Evolutionary conservation across 176 grass and related monocot species (phyloP).

Genomic region (Aegilops tauschii): DNA sequence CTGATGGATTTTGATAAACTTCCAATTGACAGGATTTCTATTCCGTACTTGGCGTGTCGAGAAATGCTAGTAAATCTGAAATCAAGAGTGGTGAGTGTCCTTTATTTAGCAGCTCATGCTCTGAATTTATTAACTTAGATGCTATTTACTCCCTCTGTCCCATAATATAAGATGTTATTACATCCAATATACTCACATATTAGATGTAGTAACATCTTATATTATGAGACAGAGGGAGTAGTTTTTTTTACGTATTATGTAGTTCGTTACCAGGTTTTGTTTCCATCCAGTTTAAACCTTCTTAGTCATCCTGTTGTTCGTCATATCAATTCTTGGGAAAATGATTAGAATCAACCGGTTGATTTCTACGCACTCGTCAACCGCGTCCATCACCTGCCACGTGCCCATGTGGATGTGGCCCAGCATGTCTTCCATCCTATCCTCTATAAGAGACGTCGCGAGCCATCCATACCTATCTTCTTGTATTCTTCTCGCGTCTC

Average conservation of each 20-base stretch:
- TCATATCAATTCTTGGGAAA: background rate
- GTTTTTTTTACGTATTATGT: background rate
- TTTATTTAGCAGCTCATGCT: background rate
- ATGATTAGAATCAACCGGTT: too few species aligned
- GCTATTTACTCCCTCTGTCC: background rate
- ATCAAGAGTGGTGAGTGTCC: slow-evolving; percentile 84
- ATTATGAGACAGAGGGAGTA: too few species aligned
- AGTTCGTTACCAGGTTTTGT: background rate
- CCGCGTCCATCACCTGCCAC: too few species aligned
- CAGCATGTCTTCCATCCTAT: too few species aligned
- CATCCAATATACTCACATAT: too few species aligned
- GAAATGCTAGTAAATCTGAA: slow-evolving; percentile 99
- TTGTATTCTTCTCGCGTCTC: too few species aligned
- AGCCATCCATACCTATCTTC: too few species aligned
- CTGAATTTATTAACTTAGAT: background rate
- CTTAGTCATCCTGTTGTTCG: slow-evolving; percentile 10
- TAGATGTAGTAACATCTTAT: too few species aligned
- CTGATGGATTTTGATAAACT: slow-evolving; percentile 23
- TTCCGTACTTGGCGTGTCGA: slow-evolving; percentile 84
- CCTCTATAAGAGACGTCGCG: too few species aligned
- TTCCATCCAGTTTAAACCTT: background rate
- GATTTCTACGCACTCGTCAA: too few species aligned
- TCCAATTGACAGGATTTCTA: slow-evolving; percentile 86
- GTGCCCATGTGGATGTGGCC: too few species aligned
- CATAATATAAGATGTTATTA: too few species aligned